Conservation (phyloP, 2,329 filamentous ascomycete genomes). For the Clonostachys sp. region DNA sequence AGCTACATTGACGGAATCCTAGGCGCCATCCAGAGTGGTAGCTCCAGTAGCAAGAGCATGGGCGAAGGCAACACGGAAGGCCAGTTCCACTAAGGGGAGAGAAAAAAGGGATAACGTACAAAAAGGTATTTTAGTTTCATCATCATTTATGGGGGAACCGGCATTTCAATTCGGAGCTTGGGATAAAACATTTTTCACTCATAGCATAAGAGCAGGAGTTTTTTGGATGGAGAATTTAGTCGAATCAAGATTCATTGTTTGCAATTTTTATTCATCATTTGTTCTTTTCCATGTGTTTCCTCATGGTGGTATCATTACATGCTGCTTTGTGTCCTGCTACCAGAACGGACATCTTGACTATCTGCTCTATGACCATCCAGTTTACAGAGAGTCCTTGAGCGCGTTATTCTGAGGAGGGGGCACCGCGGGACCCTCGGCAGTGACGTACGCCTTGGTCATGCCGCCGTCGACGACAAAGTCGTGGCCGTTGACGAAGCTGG, state of each 20-base stretch:
- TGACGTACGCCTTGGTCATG: constrained; percentile 88
- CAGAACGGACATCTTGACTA: neutral
- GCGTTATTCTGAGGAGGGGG: constrained; percentile 57
- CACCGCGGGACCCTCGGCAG: constrained; percentile 53
- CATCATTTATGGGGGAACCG: too few species aligned
- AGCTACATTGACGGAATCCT: constrained; percentile 83
- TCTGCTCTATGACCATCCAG: neutral
- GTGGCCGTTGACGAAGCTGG: constrained; percentile 82
- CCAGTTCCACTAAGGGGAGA: constrained; percentile 41
- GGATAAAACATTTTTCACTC: too few species aligned
- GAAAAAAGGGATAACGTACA: constrained; percentile 12
- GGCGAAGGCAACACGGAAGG: constrained; percentile 89
- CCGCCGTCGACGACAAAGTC: constrained; percentile 96
- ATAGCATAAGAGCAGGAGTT: too few species aligned
- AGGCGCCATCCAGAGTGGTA: constrained; percentile 86
- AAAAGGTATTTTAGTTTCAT: neutral
- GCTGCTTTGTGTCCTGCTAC: too few species aligned
- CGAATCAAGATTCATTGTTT: too few species aligned
- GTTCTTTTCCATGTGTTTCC: too few species aligned
- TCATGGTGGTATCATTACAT: too few species aligned
- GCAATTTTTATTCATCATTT: too few species aligned
- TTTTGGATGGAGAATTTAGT: too few species aligned
- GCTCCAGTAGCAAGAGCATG: constrained; percentile 87
- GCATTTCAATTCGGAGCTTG: too few species aligned
- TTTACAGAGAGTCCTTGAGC: constrained; percentile 34